Evolutionary conservation across 768 basidiomycete species (phyloP), one percentile per base, ranked within the genome.

Genomic region (Pleurotus pulmonarius): DNA sequence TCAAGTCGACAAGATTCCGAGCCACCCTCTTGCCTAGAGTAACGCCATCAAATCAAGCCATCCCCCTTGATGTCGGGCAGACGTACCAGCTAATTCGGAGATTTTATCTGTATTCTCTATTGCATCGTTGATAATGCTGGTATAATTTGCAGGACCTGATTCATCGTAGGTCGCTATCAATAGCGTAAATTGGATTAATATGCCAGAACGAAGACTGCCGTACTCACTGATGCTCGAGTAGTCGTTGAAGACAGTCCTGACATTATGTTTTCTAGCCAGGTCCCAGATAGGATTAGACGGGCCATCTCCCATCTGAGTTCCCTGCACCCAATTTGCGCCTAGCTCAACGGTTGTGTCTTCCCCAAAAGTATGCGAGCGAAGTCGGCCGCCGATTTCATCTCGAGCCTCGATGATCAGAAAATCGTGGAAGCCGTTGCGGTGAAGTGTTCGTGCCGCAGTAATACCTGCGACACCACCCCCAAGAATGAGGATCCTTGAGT

Each of bases 391-490:
- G 0, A 88, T 73, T 62, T 80, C 78, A 18, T 64, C 55, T 16
- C 79, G 74, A 1, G 77, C 87, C 55, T 88, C 87, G 15, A 88
- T 63, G 44, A 89, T 73, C 56, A 84, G 64, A 62, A 84, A 86
- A 61, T 85, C 73, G n/a, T 75, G 58, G 60, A 86, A 75, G 5
- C 82, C 82, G 18, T 75, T 69, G 46, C 76, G 67, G 47, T 84
- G 75, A 5, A 87, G 71, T 0, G 83, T 80, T 25, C 80, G 78
- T 9, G 87, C 87, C 9, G 86, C 85, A 37, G 83, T 83, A 20
- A 87, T 70, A 11, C 86, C 87, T 4, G 87, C 70, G 44, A 87
- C 78, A 7, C 87, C 86, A 26, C 83, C 86, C 3, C 87, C 87
- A 18, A 87, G 75, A 49, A 88, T 82, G 41, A 88, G 75, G 12